Conservation (phyloP, 345 rosid genomes). For the Angophora floribunda region DNA sequence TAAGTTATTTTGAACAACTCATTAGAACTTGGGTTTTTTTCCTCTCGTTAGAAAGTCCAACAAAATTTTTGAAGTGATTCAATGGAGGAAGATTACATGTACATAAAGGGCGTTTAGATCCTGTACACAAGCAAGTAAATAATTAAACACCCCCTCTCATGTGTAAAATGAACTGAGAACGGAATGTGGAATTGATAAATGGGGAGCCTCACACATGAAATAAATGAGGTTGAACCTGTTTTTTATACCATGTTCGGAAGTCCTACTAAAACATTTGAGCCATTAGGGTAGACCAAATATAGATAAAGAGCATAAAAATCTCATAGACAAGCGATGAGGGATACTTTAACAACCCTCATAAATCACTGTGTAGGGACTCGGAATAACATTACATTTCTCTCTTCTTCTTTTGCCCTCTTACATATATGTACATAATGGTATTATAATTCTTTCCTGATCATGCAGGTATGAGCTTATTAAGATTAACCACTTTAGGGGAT, state of each 20-base stretch:
- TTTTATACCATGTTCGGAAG: background rate
- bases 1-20: constrained; percentile 23
- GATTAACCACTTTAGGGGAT: constrained; percentile 88
- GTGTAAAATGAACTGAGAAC: background rate
- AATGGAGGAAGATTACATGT: background rate
- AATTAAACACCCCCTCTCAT: background rate
- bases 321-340: background rate
- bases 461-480: constrained; percentile 95
- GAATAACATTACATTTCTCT: background rate
- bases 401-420: background rate
- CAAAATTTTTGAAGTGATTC: background rate
- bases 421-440: background rate
- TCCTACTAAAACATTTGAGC: background rate
- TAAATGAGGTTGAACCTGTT: background rate
- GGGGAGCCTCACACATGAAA: background rate
- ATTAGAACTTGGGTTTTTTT: background rate
- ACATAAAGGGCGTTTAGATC: background rate
- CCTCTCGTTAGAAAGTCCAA: background rate
- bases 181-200: background rate
- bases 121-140: background rate
- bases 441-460: background rate
- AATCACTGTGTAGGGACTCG: background rate
- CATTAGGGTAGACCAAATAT: background rate
- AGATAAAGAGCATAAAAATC: background rate
- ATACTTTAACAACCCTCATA: background rate